A percentile compares a stretch with the other conserved stretches of the same genome.
Conservation (phyloP, 1,139 yeast species). For the Pichia sp. region DNA sequence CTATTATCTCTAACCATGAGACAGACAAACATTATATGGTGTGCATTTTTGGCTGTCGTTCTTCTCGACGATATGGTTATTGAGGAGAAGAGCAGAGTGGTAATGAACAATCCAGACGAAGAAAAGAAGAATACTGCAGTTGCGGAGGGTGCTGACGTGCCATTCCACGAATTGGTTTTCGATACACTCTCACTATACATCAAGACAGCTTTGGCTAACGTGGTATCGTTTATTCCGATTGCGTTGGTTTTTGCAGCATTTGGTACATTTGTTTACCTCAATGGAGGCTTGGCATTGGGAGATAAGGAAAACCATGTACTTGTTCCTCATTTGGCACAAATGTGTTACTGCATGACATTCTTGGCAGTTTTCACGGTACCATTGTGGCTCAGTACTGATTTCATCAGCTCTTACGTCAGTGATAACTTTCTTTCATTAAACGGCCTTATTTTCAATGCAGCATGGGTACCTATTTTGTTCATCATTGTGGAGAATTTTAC, state of each 20-base stretch:
- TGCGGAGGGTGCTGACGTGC: slow-evolving; percentile 12
- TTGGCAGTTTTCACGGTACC: slow-evolving; percentile 62
- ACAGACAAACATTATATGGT: slow-evolving; percentile 91
- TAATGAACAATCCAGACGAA: too few relatives aligned
- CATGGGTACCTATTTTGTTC: slow-evolving; percentile 34
- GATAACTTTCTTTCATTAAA: slow-evolving; percentile 13
- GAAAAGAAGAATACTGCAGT: slow-evolving; percentile 24
- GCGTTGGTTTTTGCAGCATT: slow-evolving; percentile 45
- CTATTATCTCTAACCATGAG: slow-evolving; percentile 63
- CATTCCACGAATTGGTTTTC: slow-evolving; percentile 18
- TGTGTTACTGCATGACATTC: slow-evolving; percentile 70
- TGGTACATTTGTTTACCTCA: slow-evolving; percentile 47
- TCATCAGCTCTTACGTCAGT: slow-evolving; percentile 29
- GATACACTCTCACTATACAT: slow-evolving; percentile 24
- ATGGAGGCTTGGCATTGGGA: slow-evolving; percentile 79
- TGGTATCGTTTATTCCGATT: slow-evolving; percentile 42
- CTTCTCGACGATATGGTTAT: slow-evolving; percentile 46
- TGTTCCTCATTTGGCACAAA: slow-evolving; percentile 67
- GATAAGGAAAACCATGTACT: slow-evolving; percentile 81
- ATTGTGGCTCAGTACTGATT: slow-evolving; percentile 45
- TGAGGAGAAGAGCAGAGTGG: slow-evolving; percentile 26
- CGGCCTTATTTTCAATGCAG: slow-evolving; percentile 15
- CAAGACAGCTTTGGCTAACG: slow-evolving; percentile 23
- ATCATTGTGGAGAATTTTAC: slow-evolving; percentile 53
- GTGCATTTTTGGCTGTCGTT: slow-evolving; percentile 51